phyloP scores from a whole-genome alignment of 2,329 filamentous ascomycete genomes.

The Akanthomyces dipterigenus region DNA sequence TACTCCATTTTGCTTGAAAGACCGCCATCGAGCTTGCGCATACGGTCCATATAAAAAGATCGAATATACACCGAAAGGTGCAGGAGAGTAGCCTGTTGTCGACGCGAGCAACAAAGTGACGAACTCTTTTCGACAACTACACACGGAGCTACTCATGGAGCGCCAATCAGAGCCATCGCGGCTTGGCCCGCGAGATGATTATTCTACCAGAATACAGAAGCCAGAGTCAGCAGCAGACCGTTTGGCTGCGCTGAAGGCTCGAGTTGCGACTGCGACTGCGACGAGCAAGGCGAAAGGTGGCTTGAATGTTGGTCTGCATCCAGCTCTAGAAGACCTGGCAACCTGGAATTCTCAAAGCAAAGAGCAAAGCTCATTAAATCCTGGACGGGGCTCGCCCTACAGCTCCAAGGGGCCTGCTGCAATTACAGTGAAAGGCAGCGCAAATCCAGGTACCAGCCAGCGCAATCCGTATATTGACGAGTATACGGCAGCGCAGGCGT shows the following conservation, averaged over 20 bases:
- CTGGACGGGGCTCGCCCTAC: background rate
- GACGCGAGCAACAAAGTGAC: background rate
- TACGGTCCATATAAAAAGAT: background rate
- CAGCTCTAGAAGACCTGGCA: constrained; percentile 57
- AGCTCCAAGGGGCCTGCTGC: constrained; percentile 19
- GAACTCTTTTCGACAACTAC: background rate
- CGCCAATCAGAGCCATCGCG: constrained; percentile 42
- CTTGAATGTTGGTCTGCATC: constrained; percentile 69
- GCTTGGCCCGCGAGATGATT: constrained; percentile 51
- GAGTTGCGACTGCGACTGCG: constrained; percentile 69
- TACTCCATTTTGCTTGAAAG: background rate
- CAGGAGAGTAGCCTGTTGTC: background rate
- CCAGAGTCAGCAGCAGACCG: constrained; percentile 54
- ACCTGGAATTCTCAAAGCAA: constrained; percentile 35
- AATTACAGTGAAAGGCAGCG: constrained; percentile 4
- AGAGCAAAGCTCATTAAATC: background rate
- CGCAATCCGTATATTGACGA: constrained; percentile 79
- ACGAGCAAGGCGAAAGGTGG: constrained; percentile 56
- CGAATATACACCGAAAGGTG: background rate
- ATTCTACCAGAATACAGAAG: constrained; percentile 47
- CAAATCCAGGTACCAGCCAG: constrained; percentile 7
- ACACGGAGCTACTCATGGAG: constrained; percentile 35
- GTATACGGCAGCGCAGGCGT: constrained; percentile 53
- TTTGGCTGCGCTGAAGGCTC: constrained; percentile 70
- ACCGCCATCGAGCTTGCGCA: background rate